Evolutionary conservation across 306 rosid genomes (phyloP), one percentile per base, ranked within the genome.

Genomic region (Cucumis cinereus): DNA sequence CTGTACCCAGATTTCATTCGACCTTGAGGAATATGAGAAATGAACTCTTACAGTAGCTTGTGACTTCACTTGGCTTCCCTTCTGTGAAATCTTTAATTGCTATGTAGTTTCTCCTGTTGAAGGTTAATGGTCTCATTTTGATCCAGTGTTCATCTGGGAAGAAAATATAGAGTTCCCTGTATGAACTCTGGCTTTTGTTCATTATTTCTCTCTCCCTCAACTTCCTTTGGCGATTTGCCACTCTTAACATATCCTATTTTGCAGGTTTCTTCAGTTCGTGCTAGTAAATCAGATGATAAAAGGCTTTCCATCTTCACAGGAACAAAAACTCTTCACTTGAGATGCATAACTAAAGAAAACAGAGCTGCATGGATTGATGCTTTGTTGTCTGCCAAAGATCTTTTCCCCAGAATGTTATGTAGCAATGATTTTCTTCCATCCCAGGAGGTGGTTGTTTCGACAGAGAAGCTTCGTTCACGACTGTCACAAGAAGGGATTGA

Each of bases 251-350:
- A 74, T 76, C 82, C 62, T 87, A 81, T 77, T 53, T 83, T 78
- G 35, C 90, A 94, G 99, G 99, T 94, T 86, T 92, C 99, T 78
- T 92, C 97, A 12, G 82, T 94, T 74, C 97, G 97, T 76, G 89
- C 91, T 76, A 91, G 99, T 92, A 94, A 94, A 86, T 94, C 99
- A 58, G 99, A 94, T 76, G 97, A 94, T 63, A 92, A 89, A 80
- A 86, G 99, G 75, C 96, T 94, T 80, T 90, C 97, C 52, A 82
- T 94, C 82, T 92, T 94, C 83, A 90, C 99, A 45, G 99, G 99
- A 66, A 94, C 96, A 35, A 94, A 89, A 84, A 94, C 97, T 77
- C 99, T 94, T 64, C 99, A 94, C 82, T 81, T 94, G 88, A 79
- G 93, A 33, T 86, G 97, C 79, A 83, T 86, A 62, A 86, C 96